Evolutionary conservation across 352 stramenopile species (phyloP), one percentile per base, ranked within the genome.

Genomic region (Phytophthora palmivora): DNA sequence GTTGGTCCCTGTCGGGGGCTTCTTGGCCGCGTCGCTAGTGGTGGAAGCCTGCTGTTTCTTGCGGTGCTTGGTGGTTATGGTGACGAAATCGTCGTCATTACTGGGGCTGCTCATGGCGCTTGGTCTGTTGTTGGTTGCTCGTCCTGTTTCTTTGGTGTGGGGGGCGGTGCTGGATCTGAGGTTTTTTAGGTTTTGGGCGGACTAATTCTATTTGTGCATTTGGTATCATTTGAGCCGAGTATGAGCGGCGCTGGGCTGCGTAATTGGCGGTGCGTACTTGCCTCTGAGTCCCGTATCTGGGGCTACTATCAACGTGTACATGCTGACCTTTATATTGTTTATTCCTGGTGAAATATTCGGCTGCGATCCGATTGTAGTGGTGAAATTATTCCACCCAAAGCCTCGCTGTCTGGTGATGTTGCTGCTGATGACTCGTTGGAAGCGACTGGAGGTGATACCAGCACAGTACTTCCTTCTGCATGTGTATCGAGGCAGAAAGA

Each of bases 41-140:
- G 50, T 16, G 44, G 34, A 47, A 74, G 44, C 8, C 24, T 49
- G 52, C 38, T 63, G 55, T 59, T 92, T 92, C 75, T 90, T 90
- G 73, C 81, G 80, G 49, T 86, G 79, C 64, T 85, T 84, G 60
- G 78, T 78, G 39, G 79, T 89, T 76, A 88, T 92, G 37, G 78
- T 92, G 55, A 90, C 80, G 60, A 92, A 92, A 37, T 89, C 80
- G 57, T 89, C 83, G 63, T 88, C 77, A 62, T 69, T 78, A 57
- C 75, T 63, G 21, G 56, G 52, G 39, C 37, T 71, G 60, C 70
- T 80, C 59, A 63, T 77, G 47, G 54, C 49, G 48, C 30, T 41
- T 26, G 36, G 22, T 64, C 24, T 36, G 41, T 65, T 19, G 41
- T 33, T 60, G 26, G 44, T 48, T 37, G 53, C 32, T 70, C 32